phyloP scores from a whole-genome alignment of 768 basidiomycete species.

The Gelatoporia subvermispora region DNA sequence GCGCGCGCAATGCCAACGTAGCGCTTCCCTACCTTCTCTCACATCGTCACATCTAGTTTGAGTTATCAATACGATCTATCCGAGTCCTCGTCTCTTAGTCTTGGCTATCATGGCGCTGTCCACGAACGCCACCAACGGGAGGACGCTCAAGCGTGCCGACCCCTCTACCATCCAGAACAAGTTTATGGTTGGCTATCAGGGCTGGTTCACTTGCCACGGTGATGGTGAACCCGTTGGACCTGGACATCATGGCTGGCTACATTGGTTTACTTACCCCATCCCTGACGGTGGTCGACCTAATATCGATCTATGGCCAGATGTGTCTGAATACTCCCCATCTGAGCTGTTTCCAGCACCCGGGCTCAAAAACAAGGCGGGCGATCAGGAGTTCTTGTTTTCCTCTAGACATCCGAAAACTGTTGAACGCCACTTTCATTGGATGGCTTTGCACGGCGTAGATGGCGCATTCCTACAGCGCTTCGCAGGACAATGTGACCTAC shows the following conservation, averaged over 20 bases:
- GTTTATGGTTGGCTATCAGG: constrained; percentile 82
- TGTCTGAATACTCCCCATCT: constrained; percentile 61
- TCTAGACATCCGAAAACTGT: constrained; percentile 75
- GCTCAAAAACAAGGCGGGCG: constrained; percentile 48
- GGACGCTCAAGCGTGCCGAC: constrained; percentile 40
- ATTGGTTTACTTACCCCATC: constrained; percentile 74
- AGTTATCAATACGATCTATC: too few species aligned
- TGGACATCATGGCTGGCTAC: constrained; percentile 82
- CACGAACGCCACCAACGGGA: constrained; percentile 8
- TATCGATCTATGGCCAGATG: constrained; percentile 77
- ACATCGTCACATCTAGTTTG: too few species aligned
- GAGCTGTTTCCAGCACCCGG: constrained; percentile 72
- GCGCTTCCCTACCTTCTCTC: too few species aligned
- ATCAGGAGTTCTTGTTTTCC: constrained; percentile 70
- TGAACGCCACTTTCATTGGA: constrained; percentile 74
- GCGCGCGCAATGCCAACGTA: too few species aligned
- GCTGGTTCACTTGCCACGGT: constrained; percentile 55
- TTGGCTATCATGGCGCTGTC: neutral
- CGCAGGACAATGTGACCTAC: constrained; percentile 57
- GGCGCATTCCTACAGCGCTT: constrained; percentile 83
- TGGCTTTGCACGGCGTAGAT: constrained; percentile 77
- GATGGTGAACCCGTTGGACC: constrained; percentile 42
- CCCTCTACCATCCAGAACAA: constrained; percentile 80
- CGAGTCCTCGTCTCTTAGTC: neutral
- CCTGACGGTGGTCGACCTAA: constrained; percentile 67